phyloP scores from a whole-genome alignment of 1,139 yeast genomes.

The Eremothecium gossypii region DNA sequence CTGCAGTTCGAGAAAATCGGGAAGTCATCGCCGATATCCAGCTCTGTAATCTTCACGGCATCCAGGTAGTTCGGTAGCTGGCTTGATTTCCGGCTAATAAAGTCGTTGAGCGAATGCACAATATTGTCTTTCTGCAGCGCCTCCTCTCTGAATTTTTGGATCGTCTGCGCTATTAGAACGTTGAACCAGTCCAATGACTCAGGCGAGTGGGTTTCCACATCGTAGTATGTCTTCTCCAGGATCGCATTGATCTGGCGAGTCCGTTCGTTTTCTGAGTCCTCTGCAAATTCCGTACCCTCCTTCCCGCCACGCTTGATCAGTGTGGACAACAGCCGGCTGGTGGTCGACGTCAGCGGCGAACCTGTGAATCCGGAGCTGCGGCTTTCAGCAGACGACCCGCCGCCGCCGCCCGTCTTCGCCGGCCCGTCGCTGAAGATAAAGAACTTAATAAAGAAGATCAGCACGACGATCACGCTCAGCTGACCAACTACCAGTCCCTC shows the following conservation, averaged over 20 bases:
- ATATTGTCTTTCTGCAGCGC: conserved; percentile 80
- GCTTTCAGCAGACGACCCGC: conserved; percentile 24
- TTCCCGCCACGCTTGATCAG: conserved; percentile 27
- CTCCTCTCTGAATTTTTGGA: conserved; percentile 77
- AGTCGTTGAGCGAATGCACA: conserved; percentile 60
- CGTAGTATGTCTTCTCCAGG: conserved; percentile 84
- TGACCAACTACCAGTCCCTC: conserved; percentile 81
- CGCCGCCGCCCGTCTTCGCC: conserved; percentile 21
- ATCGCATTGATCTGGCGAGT: conserved; percentile 38
- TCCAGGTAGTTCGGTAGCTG: conserved; percentile 74
- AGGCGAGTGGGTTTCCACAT: conserved; percentile 75
- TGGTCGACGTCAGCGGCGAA: conserved; percentile 24
- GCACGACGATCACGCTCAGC: conserved; percentile 65
- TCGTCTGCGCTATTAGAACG: conserved; percentile 83
- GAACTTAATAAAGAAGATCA: conserved; percentile 69
- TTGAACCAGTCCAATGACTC: conserved; percentile 97
- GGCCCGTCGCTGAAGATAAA: conserved; percentile 71
- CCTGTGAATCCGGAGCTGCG: conserved; percentile 10
- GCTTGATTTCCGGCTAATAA: conserved; percentile 30
- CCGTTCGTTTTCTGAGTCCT: conserved; percentile 27
- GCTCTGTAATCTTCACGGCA: conserved; percentile 68
- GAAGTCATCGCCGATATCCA: conserved; percentile 89
- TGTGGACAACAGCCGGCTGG: conserved; percentile 19
- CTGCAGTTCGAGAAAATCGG: conserved; percentile 94
- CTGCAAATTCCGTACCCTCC: conserved; percentile 18